Base-by-base conservation (phyloP, 768 basidiomycete species). In the Chlorophyllum brunneum region DNA sequence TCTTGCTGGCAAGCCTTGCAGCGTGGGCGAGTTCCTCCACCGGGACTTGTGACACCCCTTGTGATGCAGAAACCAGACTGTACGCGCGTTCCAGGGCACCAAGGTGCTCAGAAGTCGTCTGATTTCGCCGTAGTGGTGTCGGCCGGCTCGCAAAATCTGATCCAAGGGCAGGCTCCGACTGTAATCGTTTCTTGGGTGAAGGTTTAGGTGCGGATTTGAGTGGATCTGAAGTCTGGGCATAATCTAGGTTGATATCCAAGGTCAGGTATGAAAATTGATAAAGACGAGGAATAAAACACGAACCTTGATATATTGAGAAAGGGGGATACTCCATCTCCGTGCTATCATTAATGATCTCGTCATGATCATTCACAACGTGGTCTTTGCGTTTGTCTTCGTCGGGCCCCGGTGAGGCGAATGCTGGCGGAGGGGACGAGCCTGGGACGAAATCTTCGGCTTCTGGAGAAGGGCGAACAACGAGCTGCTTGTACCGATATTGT, bases 1-100 rank as follows among this genome's bases (percentile, higher is more conserved):
- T 75, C 58, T 72, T 67, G 55, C 77, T 70, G 4, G 76, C 72
- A 26, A 81, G 57, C 30, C 60, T 67, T 15, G 73, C 70, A 7
- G 77, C 78, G 23, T 73, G 71, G 11, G 77, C 56, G 11, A 83
- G 68, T 55, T 81, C 79, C 20, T 76, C 66, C 22, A 76, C 64
- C 13, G 76, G 69, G 27, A 77, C 67, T 51, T 83, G 80, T 16
- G 79, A 80, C 6, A 65, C 72, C 7, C 71, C 72, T 10, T 69
- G 67, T 6, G 61, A 60, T 30, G 63, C 61, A 7, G 66, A 56
- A 11, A 82, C 58, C 9, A 71, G 70, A 7, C 70, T 69, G 53
- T 76, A 78, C 9, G 77, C 74, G 8, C 68, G 67, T 48, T 70
- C 70, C 22, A 81, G 59, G 4, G 67, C 72, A 2, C 73, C 72